Evolutionary conservation across 1,139 yeast genomes (phyloP).

Genomic region (Suhomyces atakaporum): DNA sequence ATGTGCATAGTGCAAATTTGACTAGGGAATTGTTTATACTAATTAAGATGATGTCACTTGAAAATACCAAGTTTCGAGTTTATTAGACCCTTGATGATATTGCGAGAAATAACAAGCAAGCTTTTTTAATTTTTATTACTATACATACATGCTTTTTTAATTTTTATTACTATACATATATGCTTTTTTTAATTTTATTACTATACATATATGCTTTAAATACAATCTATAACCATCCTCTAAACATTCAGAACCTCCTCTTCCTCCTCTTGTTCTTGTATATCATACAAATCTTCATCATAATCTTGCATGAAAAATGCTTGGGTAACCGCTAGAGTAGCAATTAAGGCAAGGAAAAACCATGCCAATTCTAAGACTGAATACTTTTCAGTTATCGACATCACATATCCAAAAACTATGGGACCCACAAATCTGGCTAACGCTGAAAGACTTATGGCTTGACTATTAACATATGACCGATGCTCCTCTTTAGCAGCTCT

Average conservation of each 20-base stretch:
- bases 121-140: too few species aligned
- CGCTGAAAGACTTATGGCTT: constrained; percentile 50
- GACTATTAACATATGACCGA: constrained; percentile 53
- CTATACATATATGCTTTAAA: too few species aligned
- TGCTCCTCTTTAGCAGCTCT: constrained; percentile 49
- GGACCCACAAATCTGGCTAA: constrained; percentile 63
- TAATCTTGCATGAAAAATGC: constrained; percentile 35
- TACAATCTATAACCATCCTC: background rate
- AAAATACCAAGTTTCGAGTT: too few species aligned
- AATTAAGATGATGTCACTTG: too few species aligned
- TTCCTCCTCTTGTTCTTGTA: background rate
- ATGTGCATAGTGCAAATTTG: too few species aligned
- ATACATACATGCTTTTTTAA: too few species aligned
- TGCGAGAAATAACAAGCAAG: too few species aligned
- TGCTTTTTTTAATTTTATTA: too few species aligned
- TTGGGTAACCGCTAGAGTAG: constrained; percentile 33
- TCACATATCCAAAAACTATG: constrained; percentile 55
- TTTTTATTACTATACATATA: too few species aligned
- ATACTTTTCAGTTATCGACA: constrained; percentile 33
- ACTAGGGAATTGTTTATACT: too few species aligned
- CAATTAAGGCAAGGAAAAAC: constrained; percentile 43
- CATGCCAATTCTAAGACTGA: constrained; percentile 53
- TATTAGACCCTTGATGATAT: too few species aligned
- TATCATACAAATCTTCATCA: constrained; percentile 21
- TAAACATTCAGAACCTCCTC: constrained; percentile 1